Evolutionary conservation across 768 basidiomycete species (phyloP).

Genomic region (Boletus speciosus): DNA sequence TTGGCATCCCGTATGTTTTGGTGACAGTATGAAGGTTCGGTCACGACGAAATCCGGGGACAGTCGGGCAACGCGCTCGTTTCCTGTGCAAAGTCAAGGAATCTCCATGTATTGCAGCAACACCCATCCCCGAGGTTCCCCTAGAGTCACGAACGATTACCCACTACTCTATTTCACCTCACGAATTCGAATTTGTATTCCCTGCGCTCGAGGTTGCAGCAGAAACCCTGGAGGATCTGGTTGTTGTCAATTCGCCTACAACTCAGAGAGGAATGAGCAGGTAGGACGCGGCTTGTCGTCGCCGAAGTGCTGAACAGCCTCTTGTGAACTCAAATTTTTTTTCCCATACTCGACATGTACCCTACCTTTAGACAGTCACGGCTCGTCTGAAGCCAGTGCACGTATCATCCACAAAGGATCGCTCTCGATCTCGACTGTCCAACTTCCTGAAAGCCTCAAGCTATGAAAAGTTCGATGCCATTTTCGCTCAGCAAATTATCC

Average conservation of each 20-base stretch:
- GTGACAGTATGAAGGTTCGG: background rate
- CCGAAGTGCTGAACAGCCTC: constrained; percentile 16
- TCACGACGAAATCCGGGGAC: constrained; percentile 3
- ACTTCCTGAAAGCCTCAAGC: constrained; percentile 27
- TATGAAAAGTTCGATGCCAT: constrained; percentile 5
- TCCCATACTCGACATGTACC: constrained; percentile 19
- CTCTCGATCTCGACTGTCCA: constrained; percentile 31
- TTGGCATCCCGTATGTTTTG: constrained; percentile 47
- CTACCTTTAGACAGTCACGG: constrained; percentile 73
- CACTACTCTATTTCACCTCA: constrained; percentile 69
- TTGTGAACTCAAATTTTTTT: background rate
- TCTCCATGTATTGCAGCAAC: constrained; percentile 60
- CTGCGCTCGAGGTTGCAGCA: constrained; percentile 50
- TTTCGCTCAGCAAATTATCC: constrained; percentile 19
- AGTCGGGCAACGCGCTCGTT: constrained; percentile 74
- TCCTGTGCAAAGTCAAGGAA: constrained; percentile 70
- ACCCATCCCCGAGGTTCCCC: constrained; percentile 58
- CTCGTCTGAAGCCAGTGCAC: constrained; percentile 42
- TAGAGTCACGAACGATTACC: constrained; percentile 66
- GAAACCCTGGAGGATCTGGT: constrained; percentile 10
- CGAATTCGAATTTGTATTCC: constrained; percentile 59
- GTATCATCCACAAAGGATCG: constrained; percentile 17
- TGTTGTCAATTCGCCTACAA: constrained; percentile 3
- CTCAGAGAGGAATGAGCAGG: background rate
- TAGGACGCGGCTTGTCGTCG: constrained; percentile 17